Base-by-base conservation (phyloP, 2,329 filamentous ascomycete genomes). In the Lecanicillium sp. region DNA sequence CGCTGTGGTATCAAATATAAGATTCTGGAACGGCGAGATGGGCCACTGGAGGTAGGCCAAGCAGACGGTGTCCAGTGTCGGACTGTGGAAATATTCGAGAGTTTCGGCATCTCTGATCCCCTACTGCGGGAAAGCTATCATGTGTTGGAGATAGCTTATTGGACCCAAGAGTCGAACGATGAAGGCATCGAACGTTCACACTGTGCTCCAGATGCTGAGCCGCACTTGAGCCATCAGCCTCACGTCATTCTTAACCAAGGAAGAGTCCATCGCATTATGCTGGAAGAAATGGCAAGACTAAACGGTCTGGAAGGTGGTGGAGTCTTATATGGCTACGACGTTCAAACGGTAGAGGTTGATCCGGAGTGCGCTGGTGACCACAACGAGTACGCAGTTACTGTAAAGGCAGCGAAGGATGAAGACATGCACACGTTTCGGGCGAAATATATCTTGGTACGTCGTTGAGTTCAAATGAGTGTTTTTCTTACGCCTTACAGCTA, bases 11-110 rank as follows among this genome's bases (percentile, higher is more conserved):
- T 80, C 44, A 55, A 58, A 17, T 78, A 68, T 59, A 70, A 63
- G 31, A 68, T 83, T 18, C 59, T 82, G 1, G 79, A 83, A 48
- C 65, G 64, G 5, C 68, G 73, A 5, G 42, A 56, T 4, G 76
- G 74, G 0, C 74, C 73, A 1, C 62, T 82, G 35, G 50, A 63
- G 29, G 63, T 68, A 33, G 78, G 78, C 3, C 75, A 83, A 54
- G 80, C 79, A 12, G 79, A 84, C 43, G 75, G 75, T 2, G 71
- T 78, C 14, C 73, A 78, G 54, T 73, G 69, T 40, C 71, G 74
- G 2, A 77, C 74, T 0, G 73, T 79, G 13, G 76, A 80, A 52
- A 67, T 80, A 16, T 75, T 78, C 37, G 75, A 79, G 47, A 74
- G 70, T 33, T 74, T 78, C 29, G 70, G 65, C 3, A 63, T 79